These are phyloP conservation scores for Sporothrix luriei DNA, from an alignment of 2,329 filamentous ascomycete genomes.

Conservation along the genomic window DNA sequence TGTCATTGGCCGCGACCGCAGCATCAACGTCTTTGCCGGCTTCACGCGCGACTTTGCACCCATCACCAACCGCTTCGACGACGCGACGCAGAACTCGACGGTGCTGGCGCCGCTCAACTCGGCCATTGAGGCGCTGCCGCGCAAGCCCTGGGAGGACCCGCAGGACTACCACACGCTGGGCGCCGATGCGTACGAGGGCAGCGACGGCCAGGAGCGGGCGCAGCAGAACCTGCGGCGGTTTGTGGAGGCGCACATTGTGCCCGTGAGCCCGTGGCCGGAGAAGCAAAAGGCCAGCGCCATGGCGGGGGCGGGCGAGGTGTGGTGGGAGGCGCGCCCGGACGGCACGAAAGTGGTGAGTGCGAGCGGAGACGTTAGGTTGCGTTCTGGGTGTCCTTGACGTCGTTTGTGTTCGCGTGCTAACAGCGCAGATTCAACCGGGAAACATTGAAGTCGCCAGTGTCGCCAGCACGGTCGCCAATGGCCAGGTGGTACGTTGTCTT, in stretches of 20 bases:
- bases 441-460: slow-evolving; percentile 75
- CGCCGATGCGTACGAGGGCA: slow-evolving; percentile 72
- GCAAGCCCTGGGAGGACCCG: slow-evolving; percentile 84
- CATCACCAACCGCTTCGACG: slow-evolving; percentile 69
- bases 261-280: slow-evolving; percentile 73
- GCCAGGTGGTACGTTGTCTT: slow-evolving; percentile 65
- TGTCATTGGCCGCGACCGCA: slow-evolving; percentile 75
- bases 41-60: slow-evolving; percentile 74
- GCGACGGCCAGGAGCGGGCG: slow-evolving; percentile 74
- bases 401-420: slow-evolving; percentile 7
- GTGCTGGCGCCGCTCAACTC: slow-evolving; percentile 86
- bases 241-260: slow-evolving; percentile 82
- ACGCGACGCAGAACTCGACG: slow-evolving; percentile 70
- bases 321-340: slow-evolving; percentile 72
- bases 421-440: slow-evolving; percentile 71
- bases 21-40: slow-evolving; percentile 81
- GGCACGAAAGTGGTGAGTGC: slow-evolving; percentile 66
- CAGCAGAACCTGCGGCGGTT: slow-evolving; percentile 75
- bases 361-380: no score
- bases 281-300: slow-evolving; percentile 66
- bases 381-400: not conserved
- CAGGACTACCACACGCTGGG: slow-evolving; percentile 71
- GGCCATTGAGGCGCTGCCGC: slow-evolving; percentile 73
- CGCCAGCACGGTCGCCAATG: slow-evolving; percentile 77
- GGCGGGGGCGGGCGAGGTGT: slow-evolving; percentile 67